These are phyloP conservation scores for Coniochaeta sp. DNA, from an alignment of 2,329 filamentous ascomycete species.

Conservation along the genomic window DNA sequence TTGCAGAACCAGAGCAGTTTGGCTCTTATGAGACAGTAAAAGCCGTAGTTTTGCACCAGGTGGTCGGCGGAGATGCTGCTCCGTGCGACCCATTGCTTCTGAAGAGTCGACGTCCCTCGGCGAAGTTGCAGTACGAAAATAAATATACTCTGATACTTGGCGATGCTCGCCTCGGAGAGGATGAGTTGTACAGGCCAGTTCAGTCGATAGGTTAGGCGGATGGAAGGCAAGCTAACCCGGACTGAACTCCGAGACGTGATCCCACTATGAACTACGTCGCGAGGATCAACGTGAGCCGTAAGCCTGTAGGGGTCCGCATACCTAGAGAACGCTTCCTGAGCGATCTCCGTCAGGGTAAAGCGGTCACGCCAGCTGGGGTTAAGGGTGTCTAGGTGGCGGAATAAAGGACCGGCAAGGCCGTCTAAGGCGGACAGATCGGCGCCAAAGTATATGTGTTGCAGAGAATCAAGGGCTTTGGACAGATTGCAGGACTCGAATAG, in stretches of 20 bases:
- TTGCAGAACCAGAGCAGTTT: slow-evolving; percentile 73
- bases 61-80: slow-evolving; percentile 28
- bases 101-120: slow-evolving; percentile 60
- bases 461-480: slow-evolving; percentile 52
- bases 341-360: slow-evolving; percentile 71
- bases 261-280: slow-evolving; percentile 25
- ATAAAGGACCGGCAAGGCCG: slow-evolving; percentile 60
- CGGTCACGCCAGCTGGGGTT: slow-evolving; percentile 66
- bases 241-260: slow-evolving; percentile 50
- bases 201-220: slow-evolving; percentile 63
- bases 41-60: slow-evolving; percentile 20
- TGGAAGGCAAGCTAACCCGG: slow-evolving; percentile 47
- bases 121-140: slow-evolving; percentile 71
- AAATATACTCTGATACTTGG: slow-evolving; percentile 64
- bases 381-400: slow-evolving; percentile 62
- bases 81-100: slow-evolving; percentile 30
- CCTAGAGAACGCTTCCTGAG: slow-evolving; percentile 61
- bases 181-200: slow-evolving; percentile 65
- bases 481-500: slow-evolving; percentile 66
- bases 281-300: slow-evolving; percentile 43
- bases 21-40: slow-evolving; percentile 56
- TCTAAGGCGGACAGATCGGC: slow-evolving; percentile 63
- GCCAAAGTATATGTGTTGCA: slow-evolving; percentile 71
- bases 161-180: slow-evolving; percentile 55
- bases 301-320: slow-evolving; percentile 55